phyloP scores from a whole-genome alignment of 2,329 filamentous ascomycete genomes.

The Penicillium sp. region DNA sequence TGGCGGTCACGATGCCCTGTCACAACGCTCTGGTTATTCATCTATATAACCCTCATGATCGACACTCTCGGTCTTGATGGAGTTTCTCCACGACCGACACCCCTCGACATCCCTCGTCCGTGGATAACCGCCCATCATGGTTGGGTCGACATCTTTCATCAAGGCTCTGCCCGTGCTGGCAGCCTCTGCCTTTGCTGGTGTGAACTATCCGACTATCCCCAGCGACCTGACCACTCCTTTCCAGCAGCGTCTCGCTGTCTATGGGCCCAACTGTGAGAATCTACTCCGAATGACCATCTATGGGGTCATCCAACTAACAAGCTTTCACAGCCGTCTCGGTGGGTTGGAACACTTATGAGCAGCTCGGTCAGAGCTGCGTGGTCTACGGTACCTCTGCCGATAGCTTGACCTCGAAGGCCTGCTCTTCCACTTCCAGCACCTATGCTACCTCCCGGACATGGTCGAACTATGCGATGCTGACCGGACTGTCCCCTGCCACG shows the following conservation, averaged over 20 bases:
- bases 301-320: neutral
- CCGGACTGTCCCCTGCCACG: slow-evolving; percentile 52
- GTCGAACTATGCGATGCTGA: slow-evolving; percentile 53
- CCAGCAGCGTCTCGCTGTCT: slow-evolving; percentile 57
- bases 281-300: neutral
- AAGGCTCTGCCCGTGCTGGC: slow-evolving; percentile 23
- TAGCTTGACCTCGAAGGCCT: slow-evolving; percentile 45
- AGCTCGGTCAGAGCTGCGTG: slow-evolving; percentile 52
- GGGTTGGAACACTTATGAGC: slow-evolving; percentile 60
- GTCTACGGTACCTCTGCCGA: slow-evolving; percentile 51
- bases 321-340: slow-evolving; percentile 50
- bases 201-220: slow-evolving; percentile 51
- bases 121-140: slow-evolving; percentile 11
- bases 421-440: slow-evolving; percentile 52
- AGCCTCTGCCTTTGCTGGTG: slow-evolving; percentile 26
- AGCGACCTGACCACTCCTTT: slow-evolving; percentile 55
- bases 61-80: neutral
- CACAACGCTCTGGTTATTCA: neutral
- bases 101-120: neutral
- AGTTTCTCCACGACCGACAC: neutral
- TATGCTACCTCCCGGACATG: slow-evolving; percentile 59
- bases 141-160: slow-evolving; percentile 9
- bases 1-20: neutral
- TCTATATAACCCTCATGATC: slow-evolving; percentile 1
- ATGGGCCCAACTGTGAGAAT: slow-evolving; percentile 51